phyloP scores from a whole-genome alignment of 306 rosid genomes.

The Crotalaria pallida region DNA sequence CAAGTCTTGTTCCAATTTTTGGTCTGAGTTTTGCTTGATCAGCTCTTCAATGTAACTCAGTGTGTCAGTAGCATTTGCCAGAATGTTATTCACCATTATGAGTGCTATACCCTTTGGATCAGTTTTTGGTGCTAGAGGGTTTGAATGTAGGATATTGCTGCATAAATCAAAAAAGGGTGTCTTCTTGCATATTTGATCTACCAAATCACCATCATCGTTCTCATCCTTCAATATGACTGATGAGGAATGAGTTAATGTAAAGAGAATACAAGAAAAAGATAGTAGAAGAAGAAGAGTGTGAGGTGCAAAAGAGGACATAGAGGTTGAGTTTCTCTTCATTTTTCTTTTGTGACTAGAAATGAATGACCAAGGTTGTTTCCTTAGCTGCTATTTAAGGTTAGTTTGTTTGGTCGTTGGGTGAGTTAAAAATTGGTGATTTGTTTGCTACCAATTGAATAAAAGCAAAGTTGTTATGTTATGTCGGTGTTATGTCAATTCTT shows the following conservation, averaged over 20 bases:
- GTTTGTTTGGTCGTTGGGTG: constrained; percentile 28
- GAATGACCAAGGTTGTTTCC: constrained; percentile 17
- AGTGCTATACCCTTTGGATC: constrained; percentile 50
- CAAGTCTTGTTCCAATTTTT: constrained; percentile 45
- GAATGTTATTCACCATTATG: constrained; percentile 34
- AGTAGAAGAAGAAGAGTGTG: constrained; percentile 17
- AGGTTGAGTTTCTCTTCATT: constrained; percentile 26
- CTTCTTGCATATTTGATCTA: constrained; percentile 42
- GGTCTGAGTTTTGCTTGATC: constrained; percentile 38
- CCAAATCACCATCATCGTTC: constrained; percentile 5
- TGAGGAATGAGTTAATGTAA: constrained; percentile 30
- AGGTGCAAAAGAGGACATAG: background rate
- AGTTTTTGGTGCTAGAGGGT: constrained; percentile 31
- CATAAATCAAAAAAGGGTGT: constrained; percentile 55
- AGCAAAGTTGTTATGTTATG: background rate
- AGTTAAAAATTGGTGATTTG: constrained; percentile 18
- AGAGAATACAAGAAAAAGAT: background rate
- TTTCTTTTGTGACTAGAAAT: background rate
- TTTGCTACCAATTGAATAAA: background rate
- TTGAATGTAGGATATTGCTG: constrained; percentile 36
- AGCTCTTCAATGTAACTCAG: constrained; percentile 38
- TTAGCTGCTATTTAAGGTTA: constrained; percentile 31
- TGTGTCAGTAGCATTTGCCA: constrained; percentile 35
- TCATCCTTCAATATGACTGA: background rate
- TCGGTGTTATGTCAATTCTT: background rate